Conservation (phyloP, 2,329 filamentous ascomycete species). For the Nothophaeocryptopus gaeumannii region DNA sequence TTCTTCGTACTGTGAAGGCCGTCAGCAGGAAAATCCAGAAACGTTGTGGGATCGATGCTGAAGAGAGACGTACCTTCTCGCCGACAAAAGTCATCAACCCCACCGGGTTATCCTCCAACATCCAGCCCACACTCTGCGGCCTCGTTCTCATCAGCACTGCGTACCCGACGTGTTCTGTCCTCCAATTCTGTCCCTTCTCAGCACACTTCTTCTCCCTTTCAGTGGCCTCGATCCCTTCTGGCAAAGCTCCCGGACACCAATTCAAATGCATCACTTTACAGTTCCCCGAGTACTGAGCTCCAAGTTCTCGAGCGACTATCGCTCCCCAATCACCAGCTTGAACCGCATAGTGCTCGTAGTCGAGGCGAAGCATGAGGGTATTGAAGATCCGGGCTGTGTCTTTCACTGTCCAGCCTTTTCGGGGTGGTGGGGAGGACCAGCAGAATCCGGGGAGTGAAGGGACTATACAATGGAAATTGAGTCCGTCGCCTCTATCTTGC, state of each 20-base stretch:
- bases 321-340: slow-evolving; percentile 45
- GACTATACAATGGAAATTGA: slow-evolving; percentile 56
- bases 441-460: slow-evolving; percentile 57
- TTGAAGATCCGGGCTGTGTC: slow-evolving; percentile 41
- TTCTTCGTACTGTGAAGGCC: slow-evolving; percentile 33
- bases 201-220: slow-evolving; percentile 36
- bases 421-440: slow-evolving; percentile 41
- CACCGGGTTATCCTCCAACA: slow-evolving; percentile 44
- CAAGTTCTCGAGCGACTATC: slow-evolving; percentile 41
- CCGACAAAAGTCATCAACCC: slow-evolving; percentile 46
- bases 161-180: slow-evolving; percentile 42
- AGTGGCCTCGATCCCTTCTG: slow-evolving; percentile 33
- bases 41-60: neutral
- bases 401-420: slow-evolving; percentile 36
- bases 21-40: neutral
- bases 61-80: slow-evolving; percentile 34
- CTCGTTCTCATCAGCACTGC: slow-evolving; percentile 43
- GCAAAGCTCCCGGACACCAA: slow-evolving; percentile 40
- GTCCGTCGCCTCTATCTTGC: slow-evolving; percentile 25
- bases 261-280: slow-evolving; percentile 44
- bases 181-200: slow-evolving; percentile 37
- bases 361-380: slow-evolving; percentile 41
- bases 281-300: slow-evolving; percentile 33
- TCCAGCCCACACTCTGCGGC: slow-evolving; percentile 45
- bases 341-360: slow-evolving; percentile 39